Conservation (phyloP, 2,329 filamentous ascomycete species). For the Aspergillus pseudonomiae region DNA sequence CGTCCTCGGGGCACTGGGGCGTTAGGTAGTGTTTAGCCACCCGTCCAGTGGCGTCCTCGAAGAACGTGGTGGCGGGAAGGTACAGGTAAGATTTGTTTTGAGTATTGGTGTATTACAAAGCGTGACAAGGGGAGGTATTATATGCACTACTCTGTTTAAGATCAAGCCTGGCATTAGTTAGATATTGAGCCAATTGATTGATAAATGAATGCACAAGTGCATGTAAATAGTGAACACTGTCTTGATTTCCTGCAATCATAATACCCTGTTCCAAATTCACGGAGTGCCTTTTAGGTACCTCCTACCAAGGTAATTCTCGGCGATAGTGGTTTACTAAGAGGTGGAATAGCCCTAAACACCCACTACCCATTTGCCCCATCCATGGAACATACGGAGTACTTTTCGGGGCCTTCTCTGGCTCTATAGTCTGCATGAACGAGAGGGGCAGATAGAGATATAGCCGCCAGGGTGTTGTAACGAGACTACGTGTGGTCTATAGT, state of each 20-base stretch:
- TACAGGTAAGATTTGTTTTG: background rate
- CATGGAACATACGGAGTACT: background rate
- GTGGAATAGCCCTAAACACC: background rate
- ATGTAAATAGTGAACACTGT: background rate
- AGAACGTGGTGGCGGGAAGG: slow-evolving; percentile 13
- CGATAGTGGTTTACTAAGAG: too few relatives aligned
- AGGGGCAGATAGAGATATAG: background rate
- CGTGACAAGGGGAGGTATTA: background rate
- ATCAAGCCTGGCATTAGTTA: background rate
- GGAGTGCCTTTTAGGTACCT: background rate
- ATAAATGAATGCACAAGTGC: background rate
- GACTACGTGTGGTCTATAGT: background rate
- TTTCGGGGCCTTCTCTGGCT: background rate
- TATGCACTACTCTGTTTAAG: background rate
- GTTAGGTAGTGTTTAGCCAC: slow-evolving; percentile 2
- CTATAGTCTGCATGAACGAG: background rate
- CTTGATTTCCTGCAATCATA: background rate
- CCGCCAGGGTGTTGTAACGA: background rate
- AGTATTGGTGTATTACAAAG: slow-evolving; percentile 8
- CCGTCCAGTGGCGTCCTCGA: slow-evolving; percentile 12
- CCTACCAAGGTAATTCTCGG: background rate
- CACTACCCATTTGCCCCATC: background rate
- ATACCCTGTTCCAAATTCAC: background rate
- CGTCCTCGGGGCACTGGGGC: background rate
- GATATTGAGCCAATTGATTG: background rate